phyloP scores from a whole-genome alignment of 148 eudicot genomes.

The Amaranthus cruentus region DNA sequence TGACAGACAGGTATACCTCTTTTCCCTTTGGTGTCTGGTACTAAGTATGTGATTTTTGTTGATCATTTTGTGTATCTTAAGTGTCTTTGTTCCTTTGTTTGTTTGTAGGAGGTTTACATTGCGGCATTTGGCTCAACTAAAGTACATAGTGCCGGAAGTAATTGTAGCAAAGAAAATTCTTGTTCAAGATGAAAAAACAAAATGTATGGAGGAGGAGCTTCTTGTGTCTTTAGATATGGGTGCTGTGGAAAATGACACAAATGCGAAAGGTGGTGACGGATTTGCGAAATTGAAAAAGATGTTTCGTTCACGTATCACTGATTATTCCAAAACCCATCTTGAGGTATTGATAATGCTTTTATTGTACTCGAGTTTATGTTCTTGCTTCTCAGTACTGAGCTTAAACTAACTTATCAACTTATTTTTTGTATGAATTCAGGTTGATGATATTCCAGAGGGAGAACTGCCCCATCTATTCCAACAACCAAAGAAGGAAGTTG shows the following conservation, averaged over 20 bases:
- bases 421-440: slow-evolving; percentile 32
- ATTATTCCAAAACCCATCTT: slow-evolving; percentile 37
- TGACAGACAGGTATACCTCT: slow-evolving; percentile 55
- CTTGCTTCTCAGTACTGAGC: background rate
- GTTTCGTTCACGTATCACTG: slow-evolving; percentile 46
- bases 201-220: slow-evolving; percentile 79
- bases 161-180: slow-evolving; percentile 56
- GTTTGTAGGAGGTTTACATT: slow-evolving; percentile 64
- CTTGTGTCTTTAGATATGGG: slow-evolving; percentile 37
- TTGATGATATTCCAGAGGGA: slow-evolving; percentile 69
- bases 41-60: background rate
- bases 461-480: slow-evolving; percentile 58
- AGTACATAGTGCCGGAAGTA: slow-evolving; percentile 65
- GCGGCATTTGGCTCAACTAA: slow-evolving; percentile 70
- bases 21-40: background rate
- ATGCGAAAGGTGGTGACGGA: slow-evolving; percentile 30
- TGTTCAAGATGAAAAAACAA: slow-evolving; percentile 51
- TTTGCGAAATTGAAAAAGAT: slow-evolving; percentile 39
- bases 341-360: slow-evolving; percentile 36
- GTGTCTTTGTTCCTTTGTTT: background rate
- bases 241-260: slow-evolving; percentile 31
- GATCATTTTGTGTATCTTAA: background rate
- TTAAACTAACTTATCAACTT: background rate
- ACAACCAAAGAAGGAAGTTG: slow-evolving; percentile 27
- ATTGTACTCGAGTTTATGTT: background rate